phyloP scores from a whole-genome alignment of 2,329 filamentous ascomycete genomes.

The Alternaria sp. region DNA sequence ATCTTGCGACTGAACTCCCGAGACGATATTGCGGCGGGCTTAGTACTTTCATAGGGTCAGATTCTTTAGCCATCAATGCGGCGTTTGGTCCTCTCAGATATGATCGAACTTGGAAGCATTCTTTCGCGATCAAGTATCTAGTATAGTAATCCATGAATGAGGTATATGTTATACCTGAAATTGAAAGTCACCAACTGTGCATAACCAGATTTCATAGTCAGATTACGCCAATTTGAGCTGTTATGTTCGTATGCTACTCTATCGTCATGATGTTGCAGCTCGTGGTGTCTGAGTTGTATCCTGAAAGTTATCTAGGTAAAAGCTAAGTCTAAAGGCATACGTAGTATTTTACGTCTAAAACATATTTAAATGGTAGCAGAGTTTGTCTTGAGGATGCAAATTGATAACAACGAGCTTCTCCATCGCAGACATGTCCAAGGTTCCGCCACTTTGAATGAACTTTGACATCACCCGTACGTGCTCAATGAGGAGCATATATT shows the following conservation, averaged over 20 bases:
- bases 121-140: background rate
- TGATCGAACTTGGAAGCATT: background rate
- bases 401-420: background rate
- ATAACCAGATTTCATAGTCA: too few relatives aligned
- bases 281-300: background rate
- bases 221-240: too few relatives aligned
- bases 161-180: background rate
- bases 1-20: background rate
- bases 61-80: background rate
- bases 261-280: background rate
- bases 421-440: background rate
- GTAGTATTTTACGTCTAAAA: too few relatives aligned
- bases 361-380: background rate
- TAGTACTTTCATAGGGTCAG: background rate
- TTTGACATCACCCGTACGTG: background rate
- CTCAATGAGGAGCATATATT: background rate
- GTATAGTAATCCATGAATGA: background rate
- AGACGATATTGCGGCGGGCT: background rate
- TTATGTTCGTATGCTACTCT: too few relatives aligned
- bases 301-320: background rate
- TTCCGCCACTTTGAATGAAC: background rate
- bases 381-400: background rate
- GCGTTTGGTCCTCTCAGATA: background rate
- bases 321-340: background rate
- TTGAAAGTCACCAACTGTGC: too few relatives aligned